These are phyloP conservation scores for Leccinum cinnamomeum DNA, from an alignment of 1,284 basidiomycete species.

Conservation along the genomic window DNA sequence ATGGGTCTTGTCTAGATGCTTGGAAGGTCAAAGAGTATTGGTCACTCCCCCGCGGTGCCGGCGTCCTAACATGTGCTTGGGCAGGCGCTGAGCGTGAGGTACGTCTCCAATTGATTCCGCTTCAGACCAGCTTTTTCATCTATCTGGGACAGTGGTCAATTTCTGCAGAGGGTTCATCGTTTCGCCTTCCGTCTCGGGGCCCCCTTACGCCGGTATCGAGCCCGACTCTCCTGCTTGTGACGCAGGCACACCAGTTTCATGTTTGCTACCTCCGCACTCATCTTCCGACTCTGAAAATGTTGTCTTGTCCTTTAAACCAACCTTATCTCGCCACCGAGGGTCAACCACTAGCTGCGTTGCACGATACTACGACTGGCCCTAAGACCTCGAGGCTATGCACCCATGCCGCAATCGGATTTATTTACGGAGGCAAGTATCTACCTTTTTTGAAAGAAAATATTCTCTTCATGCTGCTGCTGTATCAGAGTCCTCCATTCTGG, in stretches of 20 bases:
- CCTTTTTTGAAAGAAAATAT: too few relatives aligned
- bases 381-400: conserved; percentile 52
- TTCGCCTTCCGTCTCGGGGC: conserved; percentile 53
- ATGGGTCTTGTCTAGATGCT: conserved; percentile 52
- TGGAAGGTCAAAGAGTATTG: conserved; percentile 65
- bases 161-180: conserved; percentile 40
- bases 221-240: conserved; percentile 55
- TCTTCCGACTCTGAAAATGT: conserved; percentile 39
- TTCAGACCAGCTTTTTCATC: not conserved
- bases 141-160: conserved; percentile 46
- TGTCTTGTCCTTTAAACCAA: conserved; percentile 50
- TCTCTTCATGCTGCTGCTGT: conserved; percentile 7
- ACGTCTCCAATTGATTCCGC: not conserved
- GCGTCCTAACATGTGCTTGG: conserved; percentile 64
- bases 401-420: conserved; percentile 61
- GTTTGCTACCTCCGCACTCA: conserved; percentile 51
- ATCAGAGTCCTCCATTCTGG: conserved; percentile 57
- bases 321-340: conserved; percentile 38
- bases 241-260: conserved; percentile 52
- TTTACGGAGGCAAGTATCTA: conserved; percentile 54
- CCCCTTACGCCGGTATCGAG: conserved; percentile 50
- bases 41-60: conserved; percentile 50
- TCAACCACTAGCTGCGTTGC: conserved; percentile 27
- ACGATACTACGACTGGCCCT: conserved; percentile 38
- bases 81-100: conserved; percentile 61